Base-by-base conservation (phyloP, 2,329 filamentous ascomycete genomes). In the Calcarisporium arbuscula region DNA sequence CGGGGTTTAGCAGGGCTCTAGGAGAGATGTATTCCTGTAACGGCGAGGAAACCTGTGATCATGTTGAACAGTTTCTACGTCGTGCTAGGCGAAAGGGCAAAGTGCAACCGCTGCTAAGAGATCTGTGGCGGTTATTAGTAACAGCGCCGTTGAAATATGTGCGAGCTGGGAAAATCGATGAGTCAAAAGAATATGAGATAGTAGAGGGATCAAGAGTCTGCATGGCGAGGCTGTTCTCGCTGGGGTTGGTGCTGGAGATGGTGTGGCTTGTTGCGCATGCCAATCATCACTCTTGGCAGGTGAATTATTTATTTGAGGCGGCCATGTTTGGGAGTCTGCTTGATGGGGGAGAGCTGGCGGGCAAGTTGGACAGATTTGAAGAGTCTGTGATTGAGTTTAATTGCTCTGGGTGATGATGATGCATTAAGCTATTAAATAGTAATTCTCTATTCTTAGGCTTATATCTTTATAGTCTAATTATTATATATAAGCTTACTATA, bases 261-360 rank as follows among this genome's bases (percentile, higher is more conserved):
- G 30, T 38, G 12, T 47, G 45, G 45, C 37, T 48, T 8, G 32
- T 48, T 10, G 40, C 44, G 7, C 45, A 48, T 32, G 45, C 44
- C 5, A 41, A 19, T n/a, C 44, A 43, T 20, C 45, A 48, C 18
- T 53, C 52, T 19, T 56, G 53, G 53, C 52, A 55, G 30, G 42
- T 56, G 3, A 56, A 56, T 20, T 45, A 47, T 11, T 17, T 56
- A 8, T 55, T 56, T 10, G 52, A 56, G 32, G 53, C 53, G 4
- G 53, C 53, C 28, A 56, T 56, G 53, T 56, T 55, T 45, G 53
- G 53, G 12, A 56, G 53, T 9, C 47, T 56, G 18, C 44, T 56
- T 4, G 53, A 56, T 18, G 47, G 48, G 0, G 53, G 53, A 5
- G 40, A 42, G 15, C 22, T 56, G 30, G 44, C 44, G 6, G 52